A percentile compares a stretch with the other conserved stretches of the same genome.
These are phyloP conservation scores for Borealophlyctis nickersoniae DNA, from an alignment of 192 early-diverging fungal species.

Conservation along the genomic window DNA sequence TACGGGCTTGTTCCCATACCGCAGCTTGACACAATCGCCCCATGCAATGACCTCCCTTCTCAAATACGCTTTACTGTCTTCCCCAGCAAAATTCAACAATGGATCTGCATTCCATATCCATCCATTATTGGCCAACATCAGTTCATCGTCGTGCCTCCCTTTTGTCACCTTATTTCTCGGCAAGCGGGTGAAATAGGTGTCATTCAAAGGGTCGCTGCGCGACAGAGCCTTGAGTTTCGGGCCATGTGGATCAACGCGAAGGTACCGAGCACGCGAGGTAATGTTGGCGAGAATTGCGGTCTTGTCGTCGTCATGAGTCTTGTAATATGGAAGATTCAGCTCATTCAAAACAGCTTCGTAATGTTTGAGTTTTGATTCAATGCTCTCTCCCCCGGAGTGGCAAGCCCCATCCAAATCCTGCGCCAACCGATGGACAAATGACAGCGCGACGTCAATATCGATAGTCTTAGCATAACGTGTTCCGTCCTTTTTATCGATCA, in stretches of 20 bases:
- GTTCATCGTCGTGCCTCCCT: conserved; percentile 62
- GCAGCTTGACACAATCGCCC: conserved; percentile 99
- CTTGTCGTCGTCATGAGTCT: conserved; percentile 78
- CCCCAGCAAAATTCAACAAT: conserved; percentile 88
- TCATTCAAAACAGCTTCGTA: conserved; percentile 74
- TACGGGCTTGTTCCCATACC: conserved; percentile 78
- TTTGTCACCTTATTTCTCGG: conserved; percentile 52
- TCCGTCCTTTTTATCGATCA: conserved; percentile 39
- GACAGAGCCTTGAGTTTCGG: conserved; percentile 77
- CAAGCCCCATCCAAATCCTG: no score
- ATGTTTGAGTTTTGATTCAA: conserved; percentile 44
- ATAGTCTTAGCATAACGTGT: conserved; percentile 57
- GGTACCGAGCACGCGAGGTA: conserved; percentile 73
- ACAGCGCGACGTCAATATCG: conserved; percentile 39
- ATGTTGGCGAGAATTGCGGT: conserved; percentile 69
- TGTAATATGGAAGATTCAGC: conserved; percentile 83
- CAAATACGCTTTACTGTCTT: conserved; percentile 83
- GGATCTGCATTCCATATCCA: conserved; percentile 85
- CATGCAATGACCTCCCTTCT: conserved; percentile 95
- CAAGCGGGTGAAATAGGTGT: conserved; percentile 90
- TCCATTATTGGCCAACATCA: conserved; percentile 90
- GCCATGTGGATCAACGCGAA: conserved; percentile 82
- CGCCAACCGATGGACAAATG: conserved; percentile 45
- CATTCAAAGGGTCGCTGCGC: conserved; percentile 84
- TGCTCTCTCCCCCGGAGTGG: neutral